These are phyloP conservation scores for Pleodorina starrii DNA, from an alignment of 139 green algal genomes.

Conservation along the genomic window DNA sequence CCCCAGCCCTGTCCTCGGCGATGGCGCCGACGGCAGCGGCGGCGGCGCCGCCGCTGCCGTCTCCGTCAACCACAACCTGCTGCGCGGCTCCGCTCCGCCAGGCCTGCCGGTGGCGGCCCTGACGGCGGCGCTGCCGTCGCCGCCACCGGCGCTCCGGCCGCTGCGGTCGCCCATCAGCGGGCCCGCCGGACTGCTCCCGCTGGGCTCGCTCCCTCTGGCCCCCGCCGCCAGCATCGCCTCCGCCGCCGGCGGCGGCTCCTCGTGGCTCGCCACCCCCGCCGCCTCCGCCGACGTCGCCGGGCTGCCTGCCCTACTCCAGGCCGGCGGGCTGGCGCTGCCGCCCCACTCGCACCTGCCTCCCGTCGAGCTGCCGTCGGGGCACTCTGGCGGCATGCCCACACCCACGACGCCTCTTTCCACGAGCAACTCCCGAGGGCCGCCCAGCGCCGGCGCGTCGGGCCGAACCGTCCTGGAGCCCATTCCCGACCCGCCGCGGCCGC, in stretches of 20 bases:
- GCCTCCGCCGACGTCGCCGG: neutral
- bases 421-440: neutral
- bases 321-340: neutral
- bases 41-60: neutral
- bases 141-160: neutral
- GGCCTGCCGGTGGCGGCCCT: neutral
- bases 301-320: neutral
- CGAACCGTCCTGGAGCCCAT: slow-evolving; percentile 32
- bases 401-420: neutral
- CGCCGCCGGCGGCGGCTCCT: neutral
- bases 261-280: neutral
- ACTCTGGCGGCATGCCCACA: neutral
- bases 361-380: neutral
- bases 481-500: slow-evolving; percentile 10
- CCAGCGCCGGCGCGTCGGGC: neutral
- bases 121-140: too few relatives aligned
- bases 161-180: neutral
- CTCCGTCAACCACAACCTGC: neutral
- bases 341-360: neutral
- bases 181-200: neutral
- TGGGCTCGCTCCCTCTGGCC: neutral
- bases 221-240: neutral
- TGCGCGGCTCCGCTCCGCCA: neutral
- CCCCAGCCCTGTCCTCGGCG: slow-evolving; percentile 3
- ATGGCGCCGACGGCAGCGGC: neutral